Conservation (phyloP, 2,329 filamentous ascomycete species). For the Graphilbum ipis-grandicollis region DNA sequence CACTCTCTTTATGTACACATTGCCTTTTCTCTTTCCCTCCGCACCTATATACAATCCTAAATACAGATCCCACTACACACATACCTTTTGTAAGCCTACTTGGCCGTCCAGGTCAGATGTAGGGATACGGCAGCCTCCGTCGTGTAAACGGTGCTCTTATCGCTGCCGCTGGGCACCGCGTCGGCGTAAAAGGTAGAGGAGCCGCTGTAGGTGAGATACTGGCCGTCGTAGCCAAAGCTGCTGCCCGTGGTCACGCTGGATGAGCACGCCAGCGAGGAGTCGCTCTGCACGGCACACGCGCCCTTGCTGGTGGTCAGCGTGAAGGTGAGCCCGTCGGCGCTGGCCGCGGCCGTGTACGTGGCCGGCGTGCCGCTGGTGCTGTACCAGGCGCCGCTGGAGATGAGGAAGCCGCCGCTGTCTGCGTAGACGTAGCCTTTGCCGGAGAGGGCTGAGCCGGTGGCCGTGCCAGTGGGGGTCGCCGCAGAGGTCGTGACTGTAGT, state of each 20-base stretch:
- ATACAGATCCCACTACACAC: background rate
- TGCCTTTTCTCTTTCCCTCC: too few species aligned
- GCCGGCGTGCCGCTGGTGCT: constrained; percentile 12
- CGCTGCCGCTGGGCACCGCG: constrained; percentile 9
- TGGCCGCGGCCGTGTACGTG: constrained; percentile 12
- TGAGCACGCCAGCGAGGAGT: constrained; percentile 8
- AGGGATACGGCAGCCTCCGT: constrained; percentile 8
- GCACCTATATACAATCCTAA: too few species aligned
- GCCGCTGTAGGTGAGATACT: constrained; percentile 10
- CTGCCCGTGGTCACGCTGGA: constrained; percentile 6
- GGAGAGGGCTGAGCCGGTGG: constrained; percentile 1
- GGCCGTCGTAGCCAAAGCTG: constrained; percentile 13
- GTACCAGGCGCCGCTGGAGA: constrained; percentile 13
- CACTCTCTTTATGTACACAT: too few species aligned
- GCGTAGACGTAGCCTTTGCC: constrained; percentile 6
- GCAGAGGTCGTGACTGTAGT: constrained; percentile 1
- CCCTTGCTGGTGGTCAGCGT: constrained; percentile 12
- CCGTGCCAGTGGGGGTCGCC: background rate
- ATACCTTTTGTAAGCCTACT: too few species aligned
- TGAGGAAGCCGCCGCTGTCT: constrained; percentile 10
- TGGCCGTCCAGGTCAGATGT: constrained; percentile 10
- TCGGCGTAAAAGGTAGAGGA: constrained; percentile 10
- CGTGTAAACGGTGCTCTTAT: constrained; percentile 11
- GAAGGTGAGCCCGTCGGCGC: constrained; percentile 8
- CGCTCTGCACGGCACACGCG: constrained; percentile 8